Evolutionary conservation across 2,329 filamentous ascomycete genomes (phyloP), one percentile per base, ranked within the genome.

Genomic region (Talaromyces amestolkiae): DNA sequence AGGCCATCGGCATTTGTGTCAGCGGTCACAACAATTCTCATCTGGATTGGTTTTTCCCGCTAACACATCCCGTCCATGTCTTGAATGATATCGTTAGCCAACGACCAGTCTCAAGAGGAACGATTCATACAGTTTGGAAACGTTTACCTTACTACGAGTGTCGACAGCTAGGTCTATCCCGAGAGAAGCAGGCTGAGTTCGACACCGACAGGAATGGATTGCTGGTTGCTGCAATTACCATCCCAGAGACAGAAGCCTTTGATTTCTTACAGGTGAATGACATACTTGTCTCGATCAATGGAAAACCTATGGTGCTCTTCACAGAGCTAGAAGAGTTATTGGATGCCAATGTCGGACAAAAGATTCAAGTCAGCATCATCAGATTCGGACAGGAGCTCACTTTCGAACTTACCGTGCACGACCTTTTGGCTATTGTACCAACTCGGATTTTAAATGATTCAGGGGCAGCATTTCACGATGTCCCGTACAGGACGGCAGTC

Each of bases 11-110:
- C 4, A 64, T 64, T 41, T 64, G 62, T 41, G 62, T 64, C 53
- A 64, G 62, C 31, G 62, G 62, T 39, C 62, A 64, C 24, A 64
- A 64, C 31, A 58, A 39, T 9, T 49, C 62, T n/a, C 62, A 64
- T 53, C 24, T 64, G n/a, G 62, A 64, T 22, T 64, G 62, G 62
- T 64, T 64, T 27, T 64, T 64, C 35, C 62, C 62, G n/a, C 15
- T 64, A 9, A 31, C 41, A 33, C 43, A 56, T 27, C 62, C 62
- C 24, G 53, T 64, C 22, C 62, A 35, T 31, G 62, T 64, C n/a
- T 31, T 64, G 19, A 37, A 51, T 11, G 17, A 51, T 27, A 59
- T 64, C 27, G 24, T 58, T 35, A 43, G 43, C 11, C 47, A 53
- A 39, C 31, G 24, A 17, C 53, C 41, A 19, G 54, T 64, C 10